Base-by-base conservation (phyloP, 768 basidiomycete species). In the Pulveroboletus sp. region DNA sequence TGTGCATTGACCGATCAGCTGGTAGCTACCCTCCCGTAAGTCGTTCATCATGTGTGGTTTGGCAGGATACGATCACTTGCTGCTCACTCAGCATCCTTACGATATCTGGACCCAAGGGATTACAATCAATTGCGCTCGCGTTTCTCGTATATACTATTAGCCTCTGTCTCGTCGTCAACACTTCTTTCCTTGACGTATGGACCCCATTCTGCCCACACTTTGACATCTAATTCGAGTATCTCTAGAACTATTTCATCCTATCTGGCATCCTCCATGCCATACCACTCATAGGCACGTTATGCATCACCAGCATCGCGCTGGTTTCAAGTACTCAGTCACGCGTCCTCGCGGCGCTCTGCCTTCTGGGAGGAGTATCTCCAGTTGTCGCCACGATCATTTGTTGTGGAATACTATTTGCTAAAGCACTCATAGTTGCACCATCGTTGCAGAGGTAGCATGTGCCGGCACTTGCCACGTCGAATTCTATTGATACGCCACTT, bases 101-200 rank as follows among this genome's bases (percentile, higher is more conserved):
- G 0, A 15, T 57, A 9, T 56, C 60, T 1, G 53, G 50, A n/a
- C 51, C 56, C 14, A 47, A 33, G 8, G n/a, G 15, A 5, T 43
- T 64, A 24, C 39, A 15, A 8, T 51, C 44, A 1, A 40, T 43
- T 5, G 47, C 53, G 0, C 46, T 65, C 10, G 46, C 54, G 0
- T 52, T 65, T 11, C 51, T 66, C 8, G 43, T 62, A 2, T 67
- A 62, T 33, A 65, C 60, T 8, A 56, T 60, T 39, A 64, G 43
- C 17, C 57, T 65, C 32, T 50, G 51, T 17, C 36, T 60, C 21
- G 46, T 52, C 13, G 39, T 43, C 36, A 44, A 51, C 17, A 13
- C 42, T 9, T 49, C 52, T 36, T 50, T 51, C 35, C 18, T 58
- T 30, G 43, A 40, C 0, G 64, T 62, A 43, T 32, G 28, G 0